A percentile compares a stretch with the other conserved stretches of the same genome.
phyloP scores from a whole-genome alignment of 108 stramenopile genomes.

The Cyclotella kingstonii region DNA sequence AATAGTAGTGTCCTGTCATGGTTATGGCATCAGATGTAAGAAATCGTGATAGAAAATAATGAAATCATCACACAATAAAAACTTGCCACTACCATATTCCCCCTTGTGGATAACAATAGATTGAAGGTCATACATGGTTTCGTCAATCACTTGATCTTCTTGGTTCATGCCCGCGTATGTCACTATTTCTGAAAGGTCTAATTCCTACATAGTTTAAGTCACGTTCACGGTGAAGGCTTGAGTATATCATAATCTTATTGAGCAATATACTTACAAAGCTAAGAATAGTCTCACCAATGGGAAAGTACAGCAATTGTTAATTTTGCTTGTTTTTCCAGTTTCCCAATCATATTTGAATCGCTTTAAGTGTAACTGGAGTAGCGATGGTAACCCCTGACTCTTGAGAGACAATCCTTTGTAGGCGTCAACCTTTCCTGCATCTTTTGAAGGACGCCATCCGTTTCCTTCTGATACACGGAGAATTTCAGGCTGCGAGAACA shows the following conservation, averaged over 20 bases:
- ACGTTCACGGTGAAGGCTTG: background rate
- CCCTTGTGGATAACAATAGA: constrained; percentile 79
- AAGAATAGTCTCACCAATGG: constrained; percentile 50
- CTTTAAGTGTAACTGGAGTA: constrained; percentile 81
- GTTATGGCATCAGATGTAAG: background rate
- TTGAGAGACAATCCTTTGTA: constrained; percentile 69
- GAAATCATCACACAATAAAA: background rate
- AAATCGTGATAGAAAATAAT: background rate
- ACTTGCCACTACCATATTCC: constrained; percentile 72
- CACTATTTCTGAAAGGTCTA: constrained; percentile 21
- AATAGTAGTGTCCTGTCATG: constrained; percentile 49
- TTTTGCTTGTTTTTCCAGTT: constrained; percentile 69
- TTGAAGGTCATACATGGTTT: constrained; percentile 72
- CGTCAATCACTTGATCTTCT: constrained; percentile 16
- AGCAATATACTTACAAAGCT: background rate
- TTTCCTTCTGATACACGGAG: constrained; percentile 76
- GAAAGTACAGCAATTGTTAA: constrained; percentile 63
- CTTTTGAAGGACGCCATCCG: constrained; percentile 90
- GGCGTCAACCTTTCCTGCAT: constrained; percentile 81
- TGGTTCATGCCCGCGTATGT: background rate
- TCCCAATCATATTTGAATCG: constrained; percentile 87
- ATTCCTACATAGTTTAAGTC: constrained; percentile 13
- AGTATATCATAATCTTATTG: background rate
- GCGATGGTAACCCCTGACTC: constrained; percentile 62
- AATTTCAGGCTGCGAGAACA: constrained; percentile 70